Conservation (phyloP, 805 yeast species). For the Saturnispora hagleri region DNA sequence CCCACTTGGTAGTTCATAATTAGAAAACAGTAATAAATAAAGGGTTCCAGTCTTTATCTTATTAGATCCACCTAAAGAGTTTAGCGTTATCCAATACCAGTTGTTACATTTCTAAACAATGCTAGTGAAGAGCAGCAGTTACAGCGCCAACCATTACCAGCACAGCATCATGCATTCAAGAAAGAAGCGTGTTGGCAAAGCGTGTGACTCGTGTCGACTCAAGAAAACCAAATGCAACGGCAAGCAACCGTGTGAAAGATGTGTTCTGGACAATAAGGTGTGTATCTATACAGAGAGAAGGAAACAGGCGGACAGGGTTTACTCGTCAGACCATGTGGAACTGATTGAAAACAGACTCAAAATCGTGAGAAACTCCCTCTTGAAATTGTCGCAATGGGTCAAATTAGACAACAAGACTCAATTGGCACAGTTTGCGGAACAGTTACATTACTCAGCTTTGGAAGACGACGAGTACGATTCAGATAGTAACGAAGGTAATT, state of each 20-base stretch:
- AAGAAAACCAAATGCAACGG: slow-evolving; percentile 61
- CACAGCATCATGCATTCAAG: neutral
- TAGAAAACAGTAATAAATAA: neutral
- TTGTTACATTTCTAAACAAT: neutral
- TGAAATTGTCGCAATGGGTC: slow-evolving; percentile 30
- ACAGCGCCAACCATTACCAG: neutral
- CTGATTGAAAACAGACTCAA: slow-evolving; percentile 49
- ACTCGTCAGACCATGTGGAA: slow-evolving; percentile 55
- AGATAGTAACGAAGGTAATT: neutral
- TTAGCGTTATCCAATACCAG: neutral
- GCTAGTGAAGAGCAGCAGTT: neutral
- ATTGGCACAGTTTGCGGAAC: neutral
- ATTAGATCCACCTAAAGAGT: neutral
- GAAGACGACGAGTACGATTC: neutral
- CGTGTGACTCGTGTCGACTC: slow-evolving; percentile 54
- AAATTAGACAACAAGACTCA: slow-evolving; percentile 6
- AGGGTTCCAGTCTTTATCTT: neutral
- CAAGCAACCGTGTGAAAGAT: slow-evolving; percentile 48
- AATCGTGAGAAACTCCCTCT: slow-evolving; percentile 41
- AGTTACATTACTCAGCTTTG: neutral
- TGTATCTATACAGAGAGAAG: slow-evolving; percentile 52
- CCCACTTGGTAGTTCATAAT: neutral
- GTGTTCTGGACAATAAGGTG: slow-evolving; percentile 46
- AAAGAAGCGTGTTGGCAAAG: slow-evolving; percentile 54
- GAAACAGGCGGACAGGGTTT: slow-evolving; percentile 43